Percentiles rank a stretch among this genome's conserved stretches.
phyloP scores from a whole-genome alignment of 2,329 filamentous ascomycete genomes.

The Fusarium irregulare region DNA sequence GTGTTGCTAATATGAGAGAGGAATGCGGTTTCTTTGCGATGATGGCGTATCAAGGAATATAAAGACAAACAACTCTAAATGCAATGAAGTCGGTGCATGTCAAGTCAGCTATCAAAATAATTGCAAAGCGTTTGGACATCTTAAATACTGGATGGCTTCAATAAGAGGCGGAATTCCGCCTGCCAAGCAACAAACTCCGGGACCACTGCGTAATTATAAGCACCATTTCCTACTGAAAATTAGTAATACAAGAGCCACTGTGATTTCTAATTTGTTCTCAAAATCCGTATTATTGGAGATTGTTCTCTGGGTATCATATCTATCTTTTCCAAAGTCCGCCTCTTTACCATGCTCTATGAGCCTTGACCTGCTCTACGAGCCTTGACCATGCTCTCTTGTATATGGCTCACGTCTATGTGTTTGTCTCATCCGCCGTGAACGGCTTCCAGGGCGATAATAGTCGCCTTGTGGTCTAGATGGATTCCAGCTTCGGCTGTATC shows the following conservation, averaged over 20 bases:
- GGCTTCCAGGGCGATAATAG: conserved; percentile 43
- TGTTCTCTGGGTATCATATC: conserved; percentile 41
- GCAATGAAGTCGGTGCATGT: not conserved
- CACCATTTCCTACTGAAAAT: not conserved
- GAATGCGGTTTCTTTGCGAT: not conserved
- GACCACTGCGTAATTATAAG: not conserved
- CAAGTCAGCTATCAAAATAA: not conserved
- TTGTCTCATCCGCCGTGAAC: conserved; percentile 4
- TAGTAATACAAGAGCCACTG: not conserved
- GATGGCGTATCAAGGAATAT: not conserved
- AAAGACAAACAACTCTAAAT: not conserved
- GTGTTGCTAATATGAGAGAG: not conserved
- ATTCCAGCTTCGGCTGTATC: not conserved
- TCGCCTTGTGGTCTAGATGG: conserved; percentile 35
- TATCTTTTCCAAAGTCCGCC: conserved; percentile 28
- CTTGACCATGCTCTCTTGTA: conserved; percentile 8
- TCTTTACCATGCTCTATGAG: not conserved
- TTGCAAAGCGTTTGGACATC: not conserved
- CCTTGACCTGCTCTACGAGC: not conserved
- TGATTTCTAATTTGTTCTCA: not conserved
- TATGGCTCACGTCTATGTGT: conserved; percentile 34
- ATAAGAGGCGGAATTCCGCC: conserved; percentile 42
- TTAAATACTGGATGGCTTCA: conserved; percentile 1
- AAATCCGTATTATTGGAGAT: conserved; percentile 19
- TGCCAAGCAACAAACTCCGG: not conserved